A percentile compares a stretch with the other conserved stretches of the same genome.
phyloP scores from a whole-genome alignment of 1,139 yeast genomes.

The Yamadazyma jaroonii region DNA sequence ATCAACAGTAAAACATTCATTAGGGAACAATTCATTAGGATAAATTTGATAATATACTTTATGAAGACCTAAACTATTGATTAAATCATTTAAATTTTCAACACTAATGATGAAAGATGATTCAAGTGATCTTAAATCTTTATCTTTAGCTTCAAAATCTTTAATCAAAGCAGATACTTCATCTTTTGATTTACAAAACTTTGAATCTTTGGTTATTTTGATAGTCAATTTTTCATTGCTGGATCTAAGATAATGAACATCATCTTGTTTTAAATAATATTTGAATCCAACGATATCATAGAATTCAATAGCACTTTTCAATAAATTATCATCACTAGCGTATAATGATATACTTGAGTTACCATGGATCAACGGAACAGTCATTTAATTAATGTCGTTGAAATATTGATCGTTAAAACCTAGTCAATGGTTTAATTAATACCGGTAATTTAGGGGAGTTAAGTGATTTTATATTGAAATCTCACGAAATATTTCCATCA shows the following conservation, averaged over 20 bases:
- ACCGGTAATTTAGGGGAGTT: not conserved
- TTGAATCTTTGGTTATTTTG: conserved; percentile 22
- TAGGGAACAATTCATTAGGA: conserved; percentile 68
- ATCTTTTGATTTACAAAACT: conserved; percentile 25
- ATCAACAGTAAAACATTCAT: conserved; percentile 64
- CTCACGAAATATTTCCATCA: conserved; percentile 4
- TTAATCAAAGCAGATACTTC: conserved; percentile 24
- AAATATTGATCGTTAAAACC: not conserved
- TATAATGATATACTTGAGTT: conserved; percentile 43
- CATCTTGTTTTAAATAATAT: conserved; percentile 23
- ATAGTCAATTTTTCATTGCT: conserved; percentile 30
- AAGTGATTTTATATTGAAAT: not conserved
- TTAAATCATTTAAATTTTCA: conserved; percentile 31
- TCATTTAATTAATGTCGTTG: conserved; percentile 13
- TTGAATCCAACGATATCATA: conserved; percentile 46
- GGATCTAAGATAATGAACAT: conserved; percentile 29
- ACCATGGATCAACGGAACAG: conserved; percentile 49
- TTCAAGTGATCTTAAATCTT: conserved; percentile 54
- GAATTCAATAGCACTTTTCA: conserved; percentile 40
- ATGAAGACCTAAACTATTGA: conserved; percentile 26
- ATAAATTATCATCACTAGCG: conserved; percentile 37
- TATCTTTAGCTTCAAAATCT: conserved; percentile 23
- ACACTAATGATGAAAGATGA: conserved; percentile 38
- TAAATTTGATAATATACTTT: conserved; percentile 32
- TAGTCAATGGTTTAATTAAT: not conserved